These are phyloP conservation scores for Aspergillus wentii DNA, from an alignment of 495 filamentous ascomycete genomes.

Conservation along the genomic window DNA sequence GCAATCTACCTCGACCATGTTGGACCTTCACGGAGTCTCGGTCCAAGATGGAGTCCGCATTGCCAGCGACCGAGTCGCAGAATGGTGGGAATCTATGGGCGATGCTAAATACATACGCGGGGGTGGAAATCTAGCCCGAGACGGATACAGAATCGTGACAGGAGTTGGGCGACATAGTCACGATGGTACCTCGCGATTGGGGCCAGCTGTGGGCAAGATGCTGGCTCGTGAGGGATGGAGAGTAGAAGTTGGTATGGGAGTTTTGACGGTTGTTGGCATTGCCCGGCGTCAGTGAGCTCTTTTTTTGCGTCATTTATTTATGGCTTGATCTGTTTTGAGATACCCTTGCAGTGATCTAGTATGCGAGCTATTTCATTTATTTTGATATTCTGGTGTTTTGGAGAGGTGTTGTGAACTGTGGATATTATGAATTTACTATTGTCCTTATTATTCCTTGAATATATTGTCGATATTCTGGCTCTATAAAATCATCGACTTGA, in stretches of 20 bases:
- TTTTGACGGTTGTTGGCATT: constrained; percentile 58
- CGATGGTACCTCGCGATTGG: constrained; percentile 68
- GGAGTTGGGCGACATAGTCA: constrained; percentile 74
- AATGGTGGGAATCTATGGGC: constrained; percentile 77
- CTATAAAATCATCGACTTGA: too few species aligned
- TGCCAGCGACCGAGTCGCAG: constrained; percentile 55
- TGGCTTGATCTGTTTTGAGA: constrained; percentile 1
- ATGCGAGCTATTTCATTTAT: too few species aligned
- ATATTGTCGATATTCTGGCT: too few species aligned
- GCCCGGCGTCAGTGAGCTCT: too few species aligned
- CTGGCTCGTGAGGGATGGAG: constrained; percentile 79
- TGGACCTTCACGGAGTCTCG: constrained; percentile 83
- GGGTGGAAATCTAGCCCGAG: constrained; percentile 33
- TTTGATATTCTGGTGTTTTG: too few species aligned
- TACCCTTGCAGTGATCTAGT: too few species aligned
- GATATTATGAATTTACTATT: too few species aligned
- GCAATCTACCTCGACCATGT: constrained; percentile 48
- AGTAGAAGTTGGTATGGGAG: constrained; percentile 62
- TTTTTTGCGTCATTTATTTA: neutral
- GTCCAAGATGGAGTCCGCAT: constrained; percentile 78
- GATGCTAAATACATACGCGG: constrained; percentile 48
- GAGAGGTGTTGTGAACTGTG: too few species aligned
- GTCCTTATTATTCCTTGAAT: too few species aligned
- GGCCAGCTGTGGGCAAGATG: constrained; percentile 75
- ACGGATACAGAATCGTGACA: constrained; percentile 69